Evolutionary conservation across 2,329 filamentous ascomycete genomes (phyloP).

Genomic region (Chalaropsis ovoidea): DNA sequence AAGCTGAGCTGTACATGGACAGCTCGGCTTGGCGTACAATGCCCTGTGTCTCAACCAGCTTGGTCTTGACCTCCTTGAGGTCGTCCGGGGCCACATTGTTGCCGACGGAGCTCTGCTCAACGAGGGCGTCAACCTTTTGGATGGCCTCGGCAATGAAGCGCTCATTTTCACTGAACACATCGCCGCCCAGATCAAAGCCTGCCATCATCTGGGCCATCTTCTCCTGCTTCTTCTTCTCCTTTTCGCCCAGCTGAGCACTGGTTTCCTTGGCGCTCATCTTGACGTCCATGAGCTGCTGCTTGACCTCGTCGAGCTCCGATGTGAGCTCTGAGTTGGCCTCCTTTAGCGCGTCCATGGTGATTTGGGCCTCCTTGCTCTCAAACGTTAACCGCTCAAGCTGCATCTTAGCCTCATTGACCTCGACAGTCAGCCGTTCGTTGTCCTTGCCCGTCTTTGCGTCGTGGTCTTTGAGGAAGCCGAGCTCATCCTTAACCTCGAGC

Average conservation of each 20-base stretch:
- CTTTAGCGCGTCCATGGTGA: constrained; percentile 95
- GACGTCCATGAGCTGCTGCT: constrained; percentile 89
- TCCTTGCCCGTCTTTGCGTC: constrained; percentile 74
- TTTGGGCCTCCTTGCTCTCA: constrained; percentile 90
- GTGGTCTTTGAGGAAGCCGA: constrained; percentile 74
- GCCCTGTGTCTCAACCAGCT: constrained; percentile 79
- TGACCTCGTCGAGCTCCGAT: constrained; percentile 82
- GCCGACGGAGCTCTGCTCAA: constrained; percentile 65
- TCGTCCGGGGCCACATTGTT: constrained; percentile 75
- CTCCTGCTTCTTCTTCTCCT: constrained; percentile 97
- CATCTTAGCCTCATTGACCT: constrained; percentile 92
- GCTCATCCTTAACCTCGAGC: constrained; percentile 74
- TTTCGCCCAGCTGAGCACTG: constrained; percentile 80
- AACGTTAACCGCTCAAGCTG: constrained; percentile 91
- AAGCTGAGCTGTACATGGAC: constrained; percentile 60
- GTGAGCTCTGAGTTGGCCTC: constrained; percentile 93
- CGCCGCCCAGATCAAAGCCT: constrained; percentile 84
- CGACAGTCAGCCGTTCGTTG: constrained; percentile 74
- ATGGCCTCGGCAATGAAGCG: constrained; percentile 73
- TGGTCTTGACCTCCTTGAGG: constrained; percentile 63
- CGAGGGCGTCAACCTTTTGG: constrained; percentile 66
- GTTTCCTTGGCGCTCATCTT: constrained; percentile 96
- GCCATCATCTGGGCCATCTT: constrained; percentile 99
- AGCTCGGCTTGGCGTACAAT: constrained; percentile 88
- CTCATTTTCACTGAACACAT: constrained; percentile 91